Evolutionary conservation across 202 grass and related monocot genomes (phyloP).

Genomic region (Carex sylvatica): DNA sequence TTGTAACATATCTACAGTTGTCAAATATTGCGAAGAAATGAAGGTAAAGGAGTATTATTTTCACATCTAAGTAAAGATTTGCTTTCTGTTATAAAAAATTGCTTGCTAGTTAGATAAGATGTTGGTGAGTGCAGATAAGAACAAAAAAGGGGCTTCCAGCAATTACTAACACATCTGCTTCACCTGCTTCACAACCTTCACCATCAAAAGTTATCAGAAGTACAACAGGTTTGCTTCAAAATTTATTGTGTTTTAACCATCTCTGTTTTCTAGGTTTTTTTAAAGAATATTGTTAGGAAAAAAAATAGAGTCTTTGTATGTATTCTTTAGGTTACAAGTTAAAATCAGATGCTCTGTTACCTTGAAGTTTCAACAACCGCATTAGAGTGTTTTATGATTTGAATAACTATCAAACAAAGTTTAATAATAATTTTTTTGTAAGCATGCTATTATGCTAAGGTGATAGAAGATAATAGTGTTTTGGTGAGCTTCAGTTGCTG

Average conservation of each 20-base stretch:
- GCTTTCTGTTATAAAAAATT: neutral
- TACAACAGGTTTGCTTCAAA: slow-evolving; percentile 22
- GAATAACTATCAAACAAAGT: neutral
- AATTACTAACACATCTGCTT: slow-evolving; percentile 2
- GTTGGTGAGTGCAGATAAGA: slow-evolving; percentile 16
- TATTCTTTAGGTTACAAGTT: neutral
- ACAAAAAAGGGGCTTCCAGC: slow-evolving; percentile 22
- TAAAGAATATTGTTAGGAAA: neutral
- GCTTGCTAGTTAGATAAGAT: neutral
- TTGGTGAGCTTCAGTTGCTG: neutral
- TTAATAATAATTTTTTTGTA: neutral
- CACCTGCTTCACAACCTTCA: neutral
- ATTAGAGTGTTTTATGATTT: neutral
- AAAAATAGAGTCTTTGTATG: neutral
- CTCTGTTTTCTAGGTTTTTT: neutral
- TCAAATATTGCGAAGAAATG: slow-evolving; percentile 88
- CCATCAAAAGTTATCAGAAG: slow-evolving; percentile 18
- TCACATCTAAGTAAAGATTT: neutral
- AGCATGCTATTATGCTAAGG: neutral
- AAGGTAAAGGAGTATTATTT: slow-evolving; percentile 47
- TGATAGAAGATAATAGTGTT: neutral
- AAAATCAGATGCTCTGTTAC: neutral
- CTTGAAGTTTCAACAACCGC: neutral
- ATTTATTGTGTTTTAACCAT: neutral
- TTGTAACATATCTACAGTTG: slow-evolving; percentile 69